phyloP scores from a whole-genome alignment of 2,329 filamentous ascomycete genomes.

The Leptographium lundbergii region DNA sequence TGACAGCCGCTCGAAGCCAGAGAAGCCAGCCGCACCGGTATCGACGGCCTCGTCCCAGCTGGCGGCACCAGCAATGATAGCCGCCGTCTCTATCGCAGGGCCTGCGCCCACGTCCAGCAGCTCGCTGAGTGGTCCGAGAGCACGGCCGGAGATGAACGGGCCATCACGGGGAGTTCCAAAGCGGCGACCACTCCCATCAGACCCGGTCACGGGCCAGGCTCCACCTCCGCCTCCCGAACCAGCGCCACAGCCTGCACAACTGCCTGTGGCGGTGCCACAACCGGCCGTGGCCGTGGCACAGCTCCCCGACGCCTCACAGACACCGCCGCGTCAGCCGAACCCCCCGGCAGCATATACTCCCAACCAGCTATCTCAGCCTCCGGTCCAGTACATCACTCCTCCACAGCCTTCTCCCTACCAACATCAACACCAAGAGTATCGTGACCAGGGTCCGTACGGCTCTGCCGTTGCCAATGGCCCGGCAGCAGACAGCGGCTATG shows the following conservation, averaged over 20 bases:
- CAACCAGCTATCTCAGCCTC: slow-evolving; percentile 23
- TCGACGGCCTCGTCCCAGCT: neutral
- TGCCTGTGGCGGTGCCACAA: slow-evolving; percentile 22
- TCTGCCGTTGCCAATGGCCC: slow-evolving; percentile 1
- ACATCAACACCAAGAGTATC: neutral
- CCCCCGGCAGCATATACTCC: slow-evolving; percentile 24
- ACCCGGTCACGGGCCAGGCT: slow-evolving; percentile 51
- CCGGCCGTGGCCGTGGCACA: slow-evolving; percentile 20
- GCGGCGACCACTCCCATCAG: slow-evolving; percentile 69
- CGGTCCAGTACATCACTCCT: slow-evolving; percentile 2
- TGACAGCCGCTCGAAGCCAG: slow-evolving; percentile 71
- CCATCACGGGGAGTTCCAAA: slow-evolving; percentile 47
- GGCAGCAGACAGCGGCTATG: slow-evolving; percentile 30
- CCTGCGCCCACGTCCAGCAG: slow-evolving; percentile 14
- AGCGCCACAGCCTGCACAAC: slow-evolving; percentile 21
- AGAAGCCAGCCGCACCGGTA: slow-evolving; percentile 34
- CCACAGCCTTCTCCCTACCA: neutral
- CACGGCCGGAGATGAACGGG: slow-evolving; percentile 25
- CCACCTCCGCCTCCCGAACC: slow-evolving; percentile 30
- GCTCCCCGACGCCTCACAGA: slow-evolving; percentile 10
- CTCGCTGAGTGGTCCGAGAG: neutral
- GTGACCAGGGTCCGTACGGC: slow-evolving; percentile 7
- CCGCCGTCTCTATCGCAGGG: slow-evolving; percentile 32
- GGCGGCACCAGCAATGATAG: slow-evolving; percentile 18
- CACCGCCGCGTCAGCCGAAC: slow-evolving; percentile 27